Conservation (phyloP, 495 filamentous ascomycete genomes). For the Penicilliopsis zonata region DNA sequence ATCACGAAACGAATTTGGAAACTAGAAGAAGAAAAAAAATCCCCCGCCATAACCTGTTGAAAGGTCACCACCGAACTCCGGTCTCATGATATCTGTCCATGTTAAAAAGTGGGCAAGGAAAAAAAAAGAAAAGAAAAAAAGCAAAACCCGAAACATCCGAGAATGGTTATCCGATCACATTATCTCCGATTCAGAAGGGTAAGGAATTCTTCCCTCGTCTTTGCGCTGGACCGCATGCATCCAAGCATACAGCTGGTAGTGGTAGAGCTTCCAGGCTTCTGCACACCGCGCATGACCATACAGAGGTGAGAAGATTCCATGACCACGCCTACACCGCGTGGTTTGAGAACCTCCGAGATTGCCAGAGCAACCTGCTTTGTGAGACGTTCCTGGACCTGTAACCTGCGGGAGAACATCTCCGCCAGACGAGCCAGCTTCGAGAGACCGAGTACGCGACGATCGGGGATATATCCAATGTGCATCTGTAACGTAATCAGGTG, state of each 20-base stretch:
- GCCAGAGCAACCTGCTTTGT: conserved; percentile 95
- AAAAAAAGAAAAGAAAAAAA: neutral
- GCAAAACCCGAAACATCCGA: conserved; percentile 4
- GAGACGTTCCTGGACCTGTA: conserved; percentile 91
- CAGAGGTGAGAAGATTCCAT: conserved; percentile 98
- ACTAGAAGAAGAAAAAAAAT: conserved; percentile 5
- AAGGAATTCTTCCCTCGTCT: conserved; percentile 89
- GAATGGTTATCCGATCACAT: conserved; percentile 5
- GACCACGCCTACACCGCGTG: conserved; percentile 84
- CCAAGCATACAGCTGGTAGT: conserved; percentile 95
- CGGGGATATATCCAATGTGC: conserved; percentile 97
- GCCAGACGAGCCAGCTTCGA: conserved; percentile 92
- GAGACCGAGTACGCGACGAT: conserved; percentile 75
- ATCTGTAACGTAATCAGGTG: conserved; percentile 44
- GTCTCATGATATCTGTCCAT: conserved; percentile 6
- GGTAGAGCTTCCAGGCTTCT: conserved; percentile 78
- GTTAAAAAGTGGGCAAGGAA: conserved; percentile 4
- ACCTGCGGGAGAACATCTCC: conserved; percentile 87
- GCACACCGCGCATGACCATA: conserved; percentile 93
- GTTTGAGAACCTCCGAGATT: conserved; percentile 81
- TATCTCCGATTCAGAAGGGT: conserved; percentile 58
- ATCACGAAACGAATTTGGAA: conserved; percentile 2
- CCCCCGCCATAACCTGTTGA: conserved; percentile 25
- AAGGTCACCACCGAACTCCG: conserved; percentile 13
- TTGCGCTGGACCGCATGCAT: conserved; percentile 82